Evolutionary conservation across 179 eudicot genomes (phyloP).

Genomic region (Patellifolia procumbens): DNA sequence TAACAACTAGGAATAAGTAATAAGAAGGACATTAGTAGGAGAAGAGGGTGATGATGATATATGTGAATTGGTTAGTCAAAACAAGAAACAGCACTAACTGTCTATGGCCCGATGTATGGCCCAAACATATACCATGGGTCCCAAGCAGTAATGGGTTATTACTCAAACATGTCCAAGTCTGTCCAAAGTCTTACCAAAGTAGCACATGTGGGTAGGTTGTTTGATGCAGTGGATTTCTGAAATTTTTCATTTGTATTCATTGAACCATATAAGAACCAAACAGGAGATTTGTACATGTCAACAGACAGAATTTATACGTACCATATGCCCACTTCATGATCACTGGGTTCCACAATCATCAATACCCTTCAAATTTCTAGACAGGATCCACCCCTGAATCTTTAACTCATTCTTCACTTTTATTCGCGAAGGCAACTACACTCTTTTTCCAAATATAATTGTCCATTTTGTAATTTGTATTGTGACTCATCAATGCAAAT

Average conservation of each 20-base stretch:
- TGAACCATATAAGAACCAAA: constrained; percentile 9
- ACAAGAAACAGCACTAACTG: constrained; percentile 26
- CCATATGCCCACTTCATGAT: constrained; percentile 19
- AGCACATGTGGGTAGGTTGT: constrained; percentile 26
- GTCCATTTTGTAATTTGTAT: no score
- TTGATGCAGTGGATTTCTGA: background rate
- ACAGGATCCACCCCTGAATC: constrained; percentile 8
- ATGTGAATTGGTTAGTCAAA: background rate
- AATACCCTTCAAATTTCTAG: background rate
- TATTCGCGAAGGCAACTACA: background rate
- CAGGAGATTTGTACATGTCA: background rate
- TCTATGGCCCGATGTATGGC: constrained; percentile 19
- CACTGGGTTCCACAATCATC: constrained; percentile 21
- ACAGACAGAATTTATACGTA: constrained; percentile 12
- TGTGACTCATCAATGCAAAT: no score
- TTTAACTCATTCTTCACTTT: background rate
- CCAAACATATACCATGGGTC: constrained; percentile 22
- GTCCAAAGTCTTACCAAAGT: constrained; percentile 22
- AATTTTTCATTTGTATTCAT: constrained; percentile 7
- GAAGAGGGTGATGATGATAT: background rate
- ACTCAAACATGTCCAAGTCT: constrained; percentile 16
- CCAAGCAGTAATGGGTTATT: constrained; percentile 28
- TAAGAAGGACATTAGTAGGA: background rate
- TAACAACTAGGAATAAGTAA: no score
- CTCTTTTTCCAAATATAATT: background rate